Conservation (phyloP, 192 early-diverging fungal genomes). For the Cetraspora pellucida region DNA sequence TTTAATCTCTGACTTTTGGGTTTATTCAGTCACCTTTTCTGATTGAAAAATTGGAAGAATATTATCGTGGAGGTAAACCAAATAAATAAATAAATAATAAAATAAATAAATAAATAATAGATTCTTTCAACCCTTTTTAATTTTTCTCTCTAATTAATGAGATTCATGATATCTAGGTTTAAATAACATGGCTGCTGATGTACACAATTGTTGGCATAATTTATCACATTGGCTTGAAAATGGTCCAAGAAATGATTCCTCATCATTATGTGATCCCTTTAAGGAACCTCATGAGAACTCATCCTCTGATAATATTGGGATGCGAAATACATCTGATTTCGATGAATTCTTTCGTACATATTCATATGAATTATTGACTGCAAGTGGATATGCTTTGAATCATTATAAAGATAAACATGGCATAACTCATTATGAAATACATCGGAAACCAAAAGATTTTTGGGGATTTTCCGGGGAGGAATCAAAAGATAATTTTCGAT, state of each 20-base stretch:
- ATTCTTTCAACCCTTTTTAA: slow-evolving; percentile 41
- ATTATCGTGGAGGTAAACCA: slow-evolving; percentile 70
- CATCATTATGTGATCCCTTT: not conserved
- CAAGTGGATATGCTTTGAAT: not conserved
- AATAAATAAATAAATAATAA: slow-evolving; percentile 38
- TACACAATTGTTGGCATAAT: slow-evolving; percentile 57
- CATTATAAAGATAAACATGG: not conserved
- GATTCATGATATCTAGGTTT: slow-evolving; percentile 50
- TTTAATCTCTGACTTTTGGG: not conserved
- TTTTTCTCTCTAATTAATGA: not conserved
- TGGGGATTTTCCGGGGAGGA: not conserved
- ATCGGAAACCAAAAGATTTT: not conserved
- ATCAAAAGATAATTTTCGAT: not conserved
- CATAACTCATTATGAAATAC: not conserved
- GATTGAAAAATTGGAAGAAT: slow-evolving; percentile 68
- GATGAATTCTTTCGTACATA: slow-evolving; percentile 8
- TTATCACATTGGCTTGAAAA: slow-evolving; percentile 51
- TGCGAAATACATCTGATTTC: not conserved
- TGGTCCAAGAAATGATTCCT: not conserved
- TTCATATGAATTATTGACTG: not conserved
- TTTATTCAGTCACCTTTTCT: slow-evolving; percentile 67
- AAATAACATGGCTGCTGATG: slow-evolving; percentile 62
- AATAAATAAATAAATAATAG: slow-evolving; percentile 23
- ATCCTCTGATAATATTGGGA: not conserved
- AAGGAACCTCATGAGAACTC: not conserved